Evolutionary conservation across 225 moss, liverwort and hornwort genomes (phyloP).

Genomic region (Anthoceros angustus): DNA sequence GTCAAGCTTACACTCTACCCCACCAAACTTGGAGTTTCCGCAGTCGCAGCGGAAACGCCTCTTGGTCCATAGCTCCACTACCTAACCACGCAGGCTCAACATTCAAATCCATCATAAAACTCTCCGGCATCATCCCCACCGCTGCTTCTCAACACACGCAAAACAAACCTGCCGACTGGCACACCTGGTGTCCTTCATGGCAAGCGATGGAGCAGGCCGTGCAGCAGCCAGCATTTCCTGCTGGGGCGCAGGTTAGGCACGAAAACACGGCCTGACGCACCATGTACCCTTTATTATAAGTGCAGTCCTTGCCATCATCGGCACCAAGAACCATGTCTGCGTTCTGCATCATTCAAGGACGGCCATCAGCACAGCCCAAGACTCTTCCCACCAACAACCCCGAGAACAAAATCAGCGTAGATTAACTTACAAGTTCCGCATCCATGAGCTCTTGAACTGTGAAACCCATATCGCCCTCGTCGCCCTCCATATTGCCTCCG

Average conservation of each 20-base stretch:
- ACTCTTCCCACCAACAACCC: neutral
- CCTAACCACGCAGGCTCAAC: constrained; percentile 29
- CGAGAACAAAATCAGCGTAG: neutral
- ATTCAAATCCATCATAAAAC: neutral
- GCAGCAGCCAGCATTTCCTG: constrained; percentile 62
- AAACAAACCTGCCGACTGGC: constrained; percentile 9
- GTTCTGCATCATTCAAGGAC: constrained; percentile 30
- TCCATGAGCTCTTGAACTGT: neutral
- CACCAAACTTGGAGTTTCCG: constrained; percentile 70
- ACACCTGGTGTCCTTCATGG: constrained; percentile 77
- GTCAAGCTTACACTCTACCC: constrained; percentile 49
- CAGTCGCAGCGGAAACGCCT: constrained; percentile 76
- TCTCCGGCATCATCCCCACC: constrained; percentile 5
- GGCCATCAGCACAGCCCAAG: neutral
- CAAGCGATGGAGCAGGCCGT: constrained; percentile 67
- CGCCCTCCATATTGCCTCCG: neutral
- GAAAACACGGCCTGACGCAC: constrained; percentile 83
- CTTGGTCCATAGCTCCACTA: constrained; percentile 81
- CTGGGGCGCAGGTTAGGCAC: constrained; percentile 66
- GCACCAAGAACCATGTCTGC: constrained; percentile 73
- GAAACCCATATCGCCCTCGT: neutral
- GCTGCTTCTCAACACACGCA: constrained; percentile 9
- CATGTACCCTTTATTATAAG: constrained; percentile 73
- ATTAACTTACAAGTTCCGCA: neutral
- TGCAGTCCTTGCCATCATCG: constrained; percentile 92